Conservation (phyloP, 129 eudicot species). For the Flaveria sonorensis region DNA sequence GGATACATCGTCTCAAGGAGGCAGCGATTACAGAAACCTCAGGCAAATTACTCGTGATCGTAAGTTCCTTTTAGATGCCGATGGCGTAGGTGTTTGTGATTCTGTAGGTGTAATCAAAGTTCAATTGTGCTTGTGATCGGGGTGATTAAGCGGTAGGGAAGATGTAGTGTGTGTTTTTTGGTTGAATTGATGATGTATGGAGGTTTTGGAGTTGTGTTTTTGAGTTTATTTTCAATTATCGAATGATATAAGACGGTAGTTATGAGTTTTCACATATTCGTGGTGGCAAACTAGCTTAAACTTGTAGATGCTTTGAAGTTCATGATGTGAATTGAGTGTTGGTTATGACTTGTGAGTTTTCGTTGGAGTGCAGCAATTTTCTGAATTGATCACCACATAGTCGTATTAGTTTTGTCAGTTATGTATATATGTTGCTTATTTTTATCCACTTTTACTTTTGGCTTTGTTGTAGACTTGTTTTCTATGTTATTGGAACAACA, state of each 20-base stretch:
- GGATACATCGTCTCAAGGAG: conserved; percentile 70
- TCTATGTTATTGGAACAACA: conserved; percentile 10
- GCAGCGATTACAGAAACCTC: conserved; percentile 58
- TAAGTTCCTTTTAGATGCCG: conserved; percentile 27
- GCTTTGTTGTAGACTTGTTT: conserved; percentile 5
- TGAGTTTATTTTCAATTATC: background rate
- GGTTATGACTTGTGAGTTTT: background rate
- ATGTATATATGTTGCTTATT: too few species aligned
- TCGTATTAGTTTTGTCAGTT: too few species aligned
- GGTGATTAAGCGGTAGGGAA: conserved; percentile 15
- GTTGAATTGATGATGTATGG: conserved; percentile 14
- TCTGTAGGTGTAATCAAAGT: background rate
- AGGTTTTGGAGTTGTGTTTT: conserved; percentile 16
- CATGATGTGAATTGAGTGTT: background rate
- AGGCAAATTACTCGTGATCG: conserved; percentile 88
- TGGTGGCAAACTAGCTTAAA: conserved; percentile 6
- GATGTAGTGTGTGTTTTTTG: background rate
- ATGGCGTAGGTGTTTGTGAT: background rate
- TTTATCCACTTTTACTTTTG: background rate
- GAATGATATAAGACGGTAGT: background rate
- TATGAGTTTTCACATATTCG: background rate
- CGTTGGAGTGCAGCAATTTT: background rate
- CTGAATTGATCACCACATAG: too few species aligned
- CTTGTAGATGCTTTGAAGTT: conserved; percentile 14
- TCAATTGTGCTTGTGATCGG: conserved; percentile 25